Evolutionary conservation across 345 rosid species (phyloP).

Genomic region (Citrus medica): DNA sequence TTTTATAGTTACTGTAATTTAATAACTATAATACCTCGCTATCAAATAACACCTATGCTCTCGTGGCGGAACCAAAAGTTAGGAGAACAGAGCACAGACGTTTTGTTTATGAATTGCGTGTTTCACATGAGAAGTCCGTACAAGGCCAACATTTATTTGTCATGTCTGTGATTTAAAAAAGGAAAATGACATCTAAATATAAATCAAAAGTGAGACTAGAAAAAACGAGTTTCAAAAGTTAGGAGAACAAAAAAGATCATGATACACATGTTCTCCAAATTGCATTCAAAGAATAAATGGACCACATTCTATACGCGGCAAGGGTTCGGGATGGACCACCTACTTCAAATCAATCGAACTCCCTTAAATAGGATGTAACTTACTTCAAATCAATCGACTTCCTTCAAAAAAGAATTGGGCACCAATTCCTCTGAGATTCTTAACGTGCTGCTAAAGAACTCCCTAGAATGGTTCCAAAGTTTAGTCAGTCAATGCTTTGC

Average conservation of each 20-base stretch:
- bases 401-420: background rate
- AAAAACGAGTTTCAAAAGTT: background rate
- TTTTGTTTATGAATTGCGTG: background rate
- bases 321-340: background rate
- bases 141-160: background rate
- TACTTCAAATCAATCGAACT: too few relatives aligned
- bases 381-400: background rate
- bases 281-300: background rate
- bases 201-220: background rate
- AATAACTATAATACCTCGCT: too few relatives aligned
- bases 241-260: background rate
- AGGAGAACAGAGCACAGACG: too few relatives aligned
- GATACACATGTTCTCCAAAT: background rate
- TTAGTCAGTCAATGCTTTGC: conserved; percentile 8
- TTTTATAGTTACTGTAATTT: too few relatives aligned
- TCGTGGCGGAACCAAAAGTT: too few relatives aligned
- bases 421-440: background rate
- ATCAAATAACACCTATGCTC: too few relatives aligned
- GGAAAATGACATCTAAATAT: background rate
- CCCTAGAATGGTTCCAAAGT: background rate
- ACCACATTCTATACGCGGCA: background rate
- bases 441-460: background rate
- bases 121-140: background rate
- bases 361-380: background rate
- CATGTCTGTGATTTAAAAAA: background rate